phyloP scores from a whole-genome alignment of 2,329 filamentous ascomycete species.

The Aspergillus vadensis region DNA sequence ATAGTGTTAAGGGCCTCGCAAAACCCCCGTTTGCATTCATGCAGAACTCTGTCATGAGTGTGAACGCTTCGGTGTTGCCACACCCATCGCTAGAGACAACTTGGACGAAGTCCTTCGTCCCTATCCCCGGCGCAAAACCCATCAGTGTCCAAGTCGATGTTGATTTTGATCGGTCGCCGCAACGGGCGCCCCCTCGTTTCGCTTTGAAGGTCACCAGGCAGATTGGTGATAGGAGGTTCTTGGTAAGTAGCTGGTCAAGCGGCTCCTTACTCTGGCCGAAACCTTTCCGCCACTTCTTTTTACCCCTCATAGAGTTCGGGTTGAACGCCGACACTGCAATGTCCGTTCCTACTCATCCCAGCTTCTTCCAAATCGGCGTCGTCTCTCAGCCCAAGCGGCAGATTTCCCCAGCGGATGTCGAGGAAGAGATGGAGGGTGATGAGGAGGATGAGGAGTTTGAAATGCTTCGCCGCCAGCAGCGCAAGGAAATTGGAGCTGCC shows the following conservation, averaged over 20 bases:
- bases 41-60: conserved; percentile 31
- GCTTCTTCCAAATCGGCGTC: conserved; percentile 39
- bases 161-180: conserved; percentile 32
- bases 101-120: conserved; percentile 34
- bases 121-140: conserved; percentile 36
- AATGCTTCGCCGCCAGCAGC: conserved; percentile 20
- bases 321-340: conserved; percentile 25
- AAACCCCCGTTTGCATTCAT: conserved; percentile 36
- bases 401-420: conserved; percentile 20
- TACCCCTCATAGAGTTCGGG: conserved; percentile 27
- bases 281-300: conserved; percentile 26
- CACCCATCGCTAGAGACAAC: conserved; percentile 31
- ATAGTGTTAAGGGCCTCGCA: conserved; percentile 29
- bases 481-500: conserved; percentile 25
- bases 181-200: conserved; percentile 32
- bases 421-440: conserved; percentile 28
- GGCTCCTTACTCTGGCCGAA: conserved; percentile 41
- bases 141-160: conserved; percentile 35
- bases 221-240: conserved; percentile 34
- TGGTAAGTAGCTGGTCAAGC: conserved; percentile 40
- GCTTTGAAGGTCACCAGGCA: conserved; percentile 35
- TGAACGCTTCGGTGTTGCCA: conserved; percentile 37
- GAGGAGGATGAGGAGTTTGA: conserved; percentile 22
- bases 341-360: conserved; percentile 23
- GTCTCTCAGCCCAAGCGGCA: conserved; percentile 30